A percentile compares a stretch with the other conserved stretches of the same genome.
These are phyloP conservation scores for Pulveroboletus sp. DNA, from an alignment of 768 basidiomycete genomes.

Conservation along the genomic window DNA sequence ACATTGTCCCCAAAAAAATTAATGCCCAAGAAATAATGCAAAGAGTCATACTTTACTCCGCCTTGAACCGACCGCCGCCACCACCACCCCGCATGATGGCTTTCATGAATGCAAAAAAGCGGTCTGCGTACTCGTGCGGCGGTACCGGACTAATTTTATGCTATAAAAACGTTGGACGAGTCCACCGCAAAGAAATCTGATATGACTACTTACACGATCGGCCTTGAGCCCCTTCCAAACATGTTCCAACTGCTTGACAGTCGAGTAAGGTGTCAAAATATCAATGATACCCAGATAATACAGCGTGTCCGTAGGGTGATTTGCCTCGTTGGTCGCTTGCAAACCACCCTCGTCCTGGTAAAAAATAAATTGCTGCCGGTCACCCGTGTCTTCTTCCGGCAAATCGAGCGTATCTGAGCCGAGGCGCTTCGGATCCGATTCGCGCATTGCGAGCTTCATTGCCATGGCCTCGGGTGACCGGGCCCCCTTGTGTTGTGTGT, in stretches of 20 bases:
- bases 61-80: conserved; percentile 52
- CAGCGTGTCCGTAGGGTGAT: conserved; percentile 69
- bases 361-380: conserved; percentile 75
- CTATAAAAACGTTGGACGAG: conserved; percentile 38
- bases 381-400: conserved; percentile 61
- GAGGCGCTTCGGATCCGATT: conserved; percentile 74
- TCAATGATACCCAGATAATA: conserved; percentile 98
- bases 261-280: conserved; percentile 87
- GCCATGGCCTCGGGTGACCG: conserved; percentile 74
- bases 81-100: conserved; percentile 82
- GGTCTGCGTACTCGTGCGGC: conserved; percentile 80
- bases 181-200: background rate
- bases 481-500: conserved; percentile 54
- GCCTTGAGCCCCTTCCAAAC: conserved; percentile 89
- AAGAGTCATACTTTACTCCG: conserved; percentile 29
- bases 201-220: conserved; percentile 70
- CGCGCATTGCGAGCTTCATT: conserved; percentile 81
- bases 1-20: conserved; percentile 5
- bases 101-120: conserved; percentile 87
- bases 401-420: conserved; percentile 50
- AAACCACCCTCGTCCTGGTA: conserved; percentile 97
- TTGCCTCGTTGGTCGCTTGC: conserved; percentile 84
- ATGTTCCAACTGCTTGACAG: conserved; percentile 79
- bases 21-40: background rate
- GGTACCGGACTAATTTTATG: conserved; percentile 95